These are phyloP conservation scores for Russula sp. DNA, from an alignment of 768 basidiomycete species.

Conservation along the genomic window DNA sequence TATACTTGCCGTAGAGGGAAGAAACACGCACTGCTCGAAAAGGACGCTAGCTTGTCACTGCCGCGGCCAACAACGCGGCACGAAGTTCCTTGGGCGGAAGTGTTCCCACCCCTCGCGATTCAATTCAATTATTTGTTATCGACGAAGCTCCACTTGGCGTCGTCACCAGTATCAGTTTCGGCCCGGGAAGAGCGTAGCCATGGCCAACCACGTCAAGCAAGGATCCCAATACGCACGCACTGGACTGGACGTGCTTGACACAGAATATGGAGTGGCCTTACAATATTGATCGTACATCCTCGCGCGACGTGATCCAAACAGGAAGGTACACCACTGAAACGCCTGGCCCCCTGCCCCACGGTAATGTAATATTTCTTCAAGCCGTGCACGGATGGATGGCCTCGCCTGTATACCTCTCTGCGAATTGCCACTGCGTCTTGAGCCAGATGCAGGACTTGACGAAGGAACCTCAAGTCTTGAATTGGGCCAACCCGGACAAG, in stretches of 20 bases:
- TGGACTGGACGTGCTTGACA: slow-evolving; percentile 13
- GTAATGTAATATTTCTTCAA: slow-evolving; percentile 17
- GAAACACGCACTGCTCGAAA: slow-evolving; percentile 3
- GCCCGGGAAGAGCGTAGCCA: slow-evolving; percentile 10
- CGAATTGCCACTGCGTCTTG: slow-evolving; percentile 12
- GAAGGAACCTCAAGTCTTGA: slow-evolving; percentile 25
- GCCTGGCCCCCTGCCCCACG: slow-evolving; percentile 6
- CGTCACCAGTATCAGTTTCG: background rate
- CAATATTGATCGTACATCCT: slow-evolving; percentile 19
- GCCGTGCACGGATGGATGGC: slow-evolving; percentile 13
- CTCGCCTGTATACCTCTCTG: slow-evolving; percentile 10
- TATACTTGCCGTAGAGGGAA: background rate
- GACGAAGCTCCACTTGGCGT: background rate
- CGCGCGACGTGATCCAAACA: slow-evolving; percentile 15
- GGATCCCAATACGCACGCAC: slow-evolving; percentile 5
- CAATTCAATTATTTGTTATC: background rate
- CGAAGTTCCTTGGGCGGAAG: background rate
- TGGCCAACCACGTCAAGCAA: slow-evolving; percentile 17
- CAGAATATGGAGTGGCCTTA: background rate
- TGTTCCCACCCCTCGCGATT: slow-evolving; percentile 2
- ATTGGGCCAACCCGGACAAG: slow-evolving; percentile 28
- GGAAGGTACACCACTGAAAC: slow-evolving; percentile 15
- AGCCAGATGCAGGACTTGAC: slow-evolving; percentile 22
- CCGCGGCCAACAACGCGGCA: background rate
- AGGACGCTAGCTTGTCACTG: background rate